phyloP scores from a whole-genome alignment of 2,329 filamentous ascomycete genomes.

The Pseudogymnoascus sp. region DNA sequence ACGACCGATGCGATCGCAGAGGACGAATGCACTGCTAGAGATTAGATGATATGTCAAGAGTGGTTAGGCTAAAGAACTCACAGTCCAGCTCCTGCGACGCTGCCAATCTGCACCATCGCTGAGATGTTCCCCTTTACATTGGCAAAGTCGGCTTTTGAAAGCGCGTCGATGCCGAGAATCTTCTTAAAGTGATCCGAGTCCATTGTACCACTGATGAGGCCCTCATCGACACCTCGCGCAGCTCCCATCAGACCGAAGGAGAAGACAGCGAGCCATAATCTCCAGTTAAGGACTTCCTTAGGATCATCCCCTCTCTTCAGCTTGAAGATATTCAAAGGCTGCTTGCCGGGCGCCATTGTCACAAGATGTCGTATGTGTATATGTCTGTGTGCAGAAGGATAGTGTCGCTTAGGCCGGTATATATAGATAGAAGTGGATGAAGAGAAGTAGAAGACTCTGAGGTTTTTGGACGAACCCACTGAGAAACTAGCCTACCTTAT shows the following conservation, averaged over 20 bases:
- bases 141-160: constrained; percentile 40
- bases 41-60: not conserved
- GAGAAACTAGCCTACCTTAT: too few relatives aligned
- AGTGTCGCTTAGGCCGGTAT: too few relatives aligned
- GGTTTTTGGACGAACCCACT: too few relatives aligned
- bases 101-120: constrained; percentile 74
- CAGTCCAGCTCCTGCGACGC: constrained; percentile 60
- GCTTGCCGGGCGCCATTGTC: constrained; percentile 45
- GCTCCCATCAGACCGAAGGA: constrained; percentile 69
- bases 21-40: constrained; percentile 42
- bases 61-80: too few relatives aligned
- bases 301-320: constrained; percentile 57
- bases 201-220: constrained; percentile 65
- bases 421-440: too few relatives aligned
- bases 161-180: constrained; percentile 44
- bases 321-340: constrained; percentile 54
- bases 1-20: constrained; percentile 53
- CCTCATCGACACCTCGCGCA: constrained; percentile 71
- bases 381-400: too few relatives aligned
- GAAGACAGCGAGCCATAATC: constrained; percentile 66
- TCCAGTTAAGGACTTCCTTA: constrained; percentile 65
- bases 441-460: too few relatives aligned
- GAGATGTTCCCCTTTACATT: constrained; percentile 70
- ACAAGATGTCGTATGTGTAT: too few relatives aligned
- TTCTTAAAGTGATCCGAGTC: constrained; percentile 55